Conservation (phyloP, 2,329 filamentous ascomycete genomes). For the Colletotrichum sp. region DNA sequence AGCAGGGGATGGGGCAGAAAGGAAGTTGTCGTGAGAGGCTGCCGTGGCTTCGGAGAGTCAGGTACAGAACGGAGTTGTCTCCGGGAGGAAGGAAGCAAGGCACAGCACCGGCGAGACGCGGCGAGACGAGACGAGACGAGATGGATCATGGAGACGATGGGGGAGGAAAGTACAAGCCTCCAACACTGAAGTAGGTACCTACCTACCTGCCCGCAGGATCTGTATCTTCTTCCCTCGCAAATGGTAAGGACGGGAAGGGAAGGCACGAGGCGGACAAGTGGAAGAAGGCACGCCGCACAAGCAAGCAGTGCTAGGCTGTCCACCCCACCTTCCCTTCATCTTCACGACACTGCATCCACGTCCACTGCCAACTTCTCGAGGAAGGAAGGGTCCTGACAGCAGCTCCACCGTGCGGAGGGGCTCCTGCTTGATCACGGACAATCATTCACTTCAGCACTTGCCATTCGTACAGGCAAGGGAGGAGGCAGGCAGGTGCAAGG, state of each 20-base stretch:
- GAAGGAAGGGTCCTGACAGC: not conserved
- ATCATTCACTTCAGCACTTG: not conserved
- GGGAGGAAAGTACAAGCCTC: not conserved
- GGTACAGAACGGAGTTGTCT: conserved; percentile 12
- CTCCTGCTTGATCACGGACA: not conserved
- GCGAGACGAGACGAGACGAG: not conserved
- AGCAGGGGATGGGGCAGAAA: not conserved
- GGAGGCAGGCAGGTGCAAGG: not conserved
- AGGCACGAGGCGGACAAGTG: not conserved
- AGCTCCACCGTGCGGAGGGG: not conserved
- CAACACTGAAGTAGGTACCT: no score
- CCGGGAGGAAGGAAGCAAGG: not conserved
- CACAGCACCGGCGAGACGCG: not conserved
- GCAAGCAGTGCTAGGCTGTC: not conserved
- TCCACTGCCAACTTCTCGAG: not conserved
- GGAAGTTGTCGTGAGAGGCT: not conserved
- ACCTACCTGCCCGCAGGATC: not conserved
- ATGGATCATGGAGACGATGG: not conserved
- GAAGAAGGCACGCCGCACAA: not conserved
- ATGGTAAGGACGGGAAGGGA: not conserved
- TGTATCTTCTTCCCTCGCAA: not conserved
- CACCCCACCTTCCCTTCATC: not conserved
- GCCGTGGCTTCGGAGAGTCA: conserved; percentile 4
- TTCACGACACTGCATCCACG: not conserved
- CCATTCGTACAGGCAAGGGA: not conserved